Evolutionary conservation across 257 asterid species (phyloP).

Genomic region (Ilex aquifolium): DNA sequence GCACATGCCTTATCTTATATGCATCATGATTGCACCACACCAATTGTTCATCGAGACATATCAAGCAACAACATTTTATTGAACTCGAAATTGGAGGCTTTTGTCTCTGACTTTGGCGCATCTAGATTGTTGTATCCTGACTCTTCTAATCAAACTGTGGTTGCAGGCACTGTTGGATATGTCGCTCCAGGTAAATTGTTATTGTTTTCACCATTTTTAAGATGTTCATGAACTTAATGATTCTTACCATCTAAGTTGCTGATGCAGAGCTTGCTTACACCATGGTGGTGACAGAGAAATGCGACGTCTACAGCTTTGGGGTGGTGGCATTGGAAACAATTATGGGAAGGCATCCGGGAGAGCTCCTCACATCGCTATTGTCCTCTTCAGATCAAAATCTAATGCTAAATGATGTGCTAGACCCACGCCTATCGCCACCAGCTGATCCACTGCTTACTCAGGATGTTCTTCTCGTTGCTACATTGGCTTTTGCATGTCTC

Average conservation of each 20-base stretch:
- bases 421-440: not conserved
- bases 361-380: not conserved
- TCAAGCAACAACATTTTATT: not conserved
- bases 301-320: constrained; percentile 1
- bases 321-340: constrained; percentile 5
- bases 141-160: not conserved
- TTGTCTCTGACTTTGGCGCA: not conserved
- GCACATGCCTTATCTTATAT: constrained; percentile 1
- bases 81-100: not conserved
- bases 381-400: not conserved
- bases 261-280: not conserved
- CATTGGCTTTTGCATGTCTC: not conserved
- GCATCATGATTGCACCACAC: not conserved
- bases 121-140: not conserved
- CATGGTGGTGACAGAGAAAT: not conserved
- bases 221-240: not conserved
- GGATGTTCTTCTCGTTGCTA: not conserved
- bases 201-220: not conserved
- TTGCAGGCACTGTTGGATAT: not conserved
- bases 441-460: not conserved
- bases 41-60: not conserved
- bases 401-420: not conserved
- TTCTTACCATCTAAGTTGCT: not conserved
- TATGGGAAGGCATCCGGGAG: constrained; percentile 1
- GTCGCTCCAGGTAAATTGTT: not conserved